phyloP scores from a whole-genome alignment of 2,329 filamentous ascomycete species.

The Colletotrichum viniferum region DNA sequence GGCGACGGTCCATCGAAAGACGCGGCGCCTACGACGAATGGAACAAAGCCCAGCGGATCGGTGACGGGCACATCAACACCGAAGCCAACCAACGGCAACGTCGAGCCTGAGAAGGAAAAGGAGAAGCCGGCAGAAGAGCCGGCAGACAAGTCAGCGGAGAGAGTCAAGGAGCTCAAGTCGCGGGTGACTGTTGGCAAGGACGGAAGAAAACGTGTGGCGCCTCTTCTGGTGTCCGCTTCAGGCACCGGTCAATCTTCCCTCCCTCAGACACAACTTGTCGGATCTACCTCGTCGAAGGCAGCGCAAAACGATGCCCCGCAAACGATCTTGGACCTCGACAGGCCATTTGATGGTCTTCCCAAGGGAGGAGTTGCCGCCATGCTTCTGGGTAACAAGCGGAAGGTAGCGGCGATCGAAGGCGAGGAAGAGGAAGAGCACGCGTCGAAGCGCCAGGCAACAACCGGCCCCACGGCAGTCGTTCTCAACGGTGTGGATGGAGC shows the following conservation, averaged over 20 bases:
- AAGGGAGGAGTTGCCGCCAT: slow-evolving; percentile 86
- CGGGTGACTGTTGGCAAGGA: slow-evolving; percentile 95
- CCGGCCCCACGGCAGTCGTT: slow-evolving; percentile 76
- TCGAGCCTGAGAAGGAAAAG: slow-evolving; percentile 39
- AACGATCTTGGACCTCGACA: slow-evolving; percentile 86
- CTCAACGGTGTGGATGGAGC: slow-evolving; percentile 79
- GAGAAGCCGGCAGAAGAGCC: slow-evolving; percentile 46
- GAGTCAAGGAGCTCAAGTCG: slow-evolving; percentile 74
- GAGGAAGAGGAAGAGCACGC: slow-evolving; percentile 73
- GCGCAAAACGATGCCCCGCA: slow-evolving; percentile 76
- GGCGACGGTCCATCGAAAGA: slow-evolving; percentile 71
- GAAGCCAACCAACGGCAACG: slow-evolving; percentile 44
- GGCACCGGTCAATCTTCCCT: slow-evolving; percentile 86
- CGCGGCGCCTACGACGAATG: slow-evolving; percentile 51
- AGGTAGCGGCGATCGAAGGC: slow-evolving; percentile 72
- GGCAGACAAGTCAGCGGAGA: slow-evolving; percentile 57
- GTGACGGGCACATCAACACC: slow-evolving; percentile 35
- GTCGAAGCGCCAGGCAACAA: slow-evolving; percentile 60
- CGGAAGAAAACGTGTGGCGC: slow-evolving; percentile 93
- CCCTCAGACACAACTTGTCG: slow-evolving; percentile 86
- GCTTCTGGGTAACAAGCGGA: slow-evolving; percentile 92
- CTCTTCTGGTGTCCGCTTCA: slow-evolving; percentile 88
- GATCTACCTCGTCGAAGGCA: slow-evolving; percentile 67
- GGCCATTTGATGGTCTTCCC: slow-evolving; percentile 91
- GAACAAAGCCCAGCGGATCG: slow-evolving; percentile 47